Evolutionary conservation across 1,284 basidiomycete species (phyloP), one percentile per base, ranked within the genome.

Genomic region (Cryptococcus sp.): DNA sequence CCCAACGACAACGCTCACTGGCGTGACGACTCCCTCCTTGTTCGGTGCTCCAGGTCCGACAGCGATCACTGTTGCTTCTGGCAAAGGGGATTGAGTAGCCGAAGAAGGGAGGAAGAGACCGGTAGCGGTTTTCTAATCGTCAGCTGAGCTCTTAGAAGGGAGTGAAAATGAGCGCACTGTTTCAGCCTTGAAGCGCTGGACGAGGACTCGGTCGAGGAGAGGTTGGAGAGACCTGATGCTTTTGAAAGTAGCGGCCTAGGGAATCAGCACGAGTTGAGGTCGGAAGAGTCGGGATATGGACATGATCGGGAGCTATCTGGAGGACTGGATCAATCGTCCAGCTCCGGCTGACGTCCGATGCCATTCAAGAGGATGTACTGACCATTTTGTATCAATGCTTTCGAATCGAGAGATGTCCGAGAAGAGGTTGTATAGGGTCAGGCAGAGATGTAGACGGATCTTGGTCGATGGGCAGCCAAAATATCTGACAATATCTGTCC

Each of bases 31-130:
- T 40, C 94, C 93, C 5, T 90, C 82, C 77, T 90, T 89, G 78
- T 87, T 82, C 25, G 83, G 84, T 24, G 87, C 87, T 42, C 94
- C 94, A 39, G 93, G 94, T 47, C 94, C 94, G 48, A 90, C 86
- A 35, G 94, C 88, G 71, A 97, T 87, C 66, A 97, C 94, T 45
- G 89, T 94, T 4, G 92, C 94, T 75, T 97, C 94, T 2, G 94
- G 93, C 7, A 97, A 81, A 22, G 92, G 91, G 57, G 75, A 82
- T 56, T 74, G 81, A 40, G 89, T 91, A 1, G 85, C 82, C 7
- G 89, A 87, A 11, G 87, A 84, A 21, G 94, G 94, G 48, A 98
- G 79, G 82, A 94, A 93, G 72, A 98, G 82, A 43, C 94, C 94
- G 26, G 86, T 76, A 14, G 91, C 86, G 31, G 92, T 97, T 90